Percentiles rank a stretch among this genome's conserved stretches.
Evolutionary conservation across 225 moss, liverwort and hornwort species (phyloP).

Genomic region (Climacium dendroides): DNA sequence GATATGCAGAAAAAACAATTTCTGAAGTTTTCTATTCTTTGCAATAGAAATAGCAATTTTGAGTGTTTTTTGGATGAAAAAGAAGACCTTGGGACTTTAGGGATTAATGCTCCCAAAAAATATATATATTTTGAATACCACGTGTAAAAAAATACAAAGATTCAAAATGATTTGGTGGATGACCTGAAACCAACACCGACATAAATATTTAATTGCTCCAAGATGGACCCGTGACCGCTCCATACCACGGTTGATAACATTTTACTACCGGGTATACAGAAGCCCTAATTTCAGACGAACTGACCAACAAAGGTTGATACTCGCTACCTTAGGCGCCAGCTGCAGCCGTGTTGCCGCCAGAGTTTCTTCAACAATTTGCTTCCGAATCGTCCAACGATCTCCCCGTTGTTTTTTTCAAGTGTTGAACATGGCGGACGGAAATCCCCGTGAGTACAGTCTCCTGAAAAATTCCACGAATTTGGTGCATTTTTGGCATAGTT

Average conservation of each 20-base stretch:
- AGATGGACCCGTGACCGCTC: neutral
- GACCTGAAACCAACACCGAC: neutral
- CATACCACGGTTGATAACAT: neutral
- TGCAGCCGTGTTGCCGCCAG: neutral
- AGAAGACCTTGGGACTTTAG: too few species aligned
- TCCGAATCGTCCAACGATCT: neutral
- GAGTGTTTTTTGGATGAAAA: too few species aligned
- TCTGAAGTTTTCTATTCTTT: too few species aligned
- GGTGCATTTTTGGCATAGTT: neutral
- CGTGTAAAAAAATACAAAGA: too few species aligned
- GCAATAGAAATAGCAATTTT: too few species aligned
- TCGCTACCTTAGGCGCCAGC: neutral
- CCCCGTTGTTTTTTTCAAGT: neutral
- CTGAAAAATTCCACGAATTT: neutral
- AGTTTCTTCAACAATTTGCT: neutral
- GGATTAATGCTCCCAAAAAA: too few species aligned
- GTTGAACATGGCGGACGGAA: conserved; percentile 49
- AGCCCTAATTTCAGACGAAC: neutral
- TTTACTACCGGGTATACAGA: neutral
- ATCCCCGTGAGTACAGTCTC: conserved; percentile 47
- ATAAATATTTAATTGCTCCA: neutral
- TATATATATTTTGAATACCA: too few species aligned
- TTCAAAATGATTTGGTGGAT: neutral
- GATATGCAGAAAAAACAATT: too few species aligned
- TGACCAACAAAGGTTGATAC: neutral